Evolutionary conservation across 2,329 filamentous ascomycete species (phyloP).

Genomic region (Colletotrichum ledebouriae): DNA sequence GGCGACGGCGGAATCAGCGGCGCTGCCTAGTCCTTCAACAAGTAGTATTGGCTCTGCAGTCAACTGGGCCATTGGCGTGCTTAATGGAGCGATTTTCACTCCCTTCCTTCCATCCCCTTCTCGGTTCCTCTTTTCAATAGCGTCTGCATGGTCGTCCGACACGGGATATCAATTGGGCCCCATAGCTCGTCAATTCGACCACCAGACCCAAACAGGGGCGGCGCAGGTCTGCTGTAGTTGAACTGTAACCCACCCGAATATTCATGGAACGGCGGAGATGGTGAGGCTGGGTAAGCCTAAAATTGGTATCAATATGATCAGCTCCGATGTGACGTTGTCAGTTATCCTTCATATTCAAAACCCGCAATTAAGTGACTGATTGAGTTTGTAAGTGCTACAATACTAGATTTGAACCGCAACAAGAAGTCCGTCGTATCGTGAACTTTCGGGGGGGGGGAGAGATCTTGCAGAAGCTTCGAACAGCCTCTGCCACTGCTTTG

Average conservation of each 20-base stretch:
- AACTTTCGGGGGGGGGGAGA: slow-evolving; percentile 6
- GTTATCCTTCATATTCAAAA: background rate
- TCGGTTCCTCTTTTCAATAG: slow-evolving; percentile 38
- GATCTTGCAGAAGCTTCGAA: slow-evolving; percentile 23
- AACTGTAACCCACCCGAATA: too few species aligned
- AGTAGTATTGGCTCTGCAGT: slow-evolving; percentile 2
- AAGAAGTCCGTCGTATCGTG: slow-evolving; percentile 17
- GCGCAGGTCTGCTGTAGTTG: too few species aligned
- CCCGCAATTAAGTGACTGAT: too few species aligned
- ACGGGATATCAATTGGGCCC: slow-evolving; percentile 15
- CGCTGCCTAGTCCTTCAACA: slow-evolving; percentile 5
- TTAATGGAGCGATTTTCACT: background rate
- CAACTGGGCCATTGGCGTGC: slow-evolving; percentile 23
- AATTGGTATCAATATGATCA: slow-evolving; percentile 19
- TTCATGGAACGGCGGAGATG: too few species aligned
- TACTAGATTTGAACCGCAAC: too few species aligned
- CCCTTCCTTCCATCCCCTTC: slow-evolving; percentile 9
- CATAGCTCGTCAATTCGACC: slow-evolving; percentile 26
- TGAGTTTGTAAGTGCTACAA: too few species aligned
- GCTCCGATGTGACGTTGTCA: slow-evolving; percentile 4
- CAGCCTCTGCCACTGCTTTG: too few species aligned
- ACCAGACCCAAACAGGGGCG: too few species aligned
- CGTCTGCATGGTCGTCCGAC: slow-evolving; percentile 37
- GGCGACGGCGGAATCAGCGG: slow-evolving; percentile 20
- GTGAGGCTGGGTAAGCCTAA: too few species aligned